Base-by-base conservation (phyloP, 2,329 filamentous ascomycete genomes). In the Diaporthe citriasiana region DNA sequence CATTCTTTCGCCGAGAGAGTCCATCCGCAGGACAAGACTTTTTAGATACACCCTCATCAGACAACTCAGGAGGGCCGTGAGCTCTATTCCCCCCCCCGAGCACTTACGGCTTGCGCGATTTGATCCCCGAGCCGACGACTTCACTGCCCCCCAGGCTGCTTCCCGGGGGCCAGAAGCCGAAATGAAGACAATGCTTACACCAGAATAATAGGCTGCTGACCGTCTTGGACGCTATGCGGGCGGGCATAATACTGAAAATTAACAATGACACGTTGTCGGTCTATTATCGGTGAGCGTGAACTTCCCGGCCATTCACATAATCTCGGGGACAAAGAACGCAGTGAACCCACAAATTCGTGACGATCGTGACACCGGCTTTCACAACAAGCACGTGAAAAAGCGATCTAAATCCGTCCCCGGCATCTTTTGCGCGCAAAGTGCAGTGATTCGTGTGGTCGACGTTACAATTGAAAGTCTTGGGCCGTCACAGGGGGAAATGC, bases 391-490 rank as follows among this genome's bases (percentile, higher is more conserved):
- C n/a, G n/a, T 47, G 47, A 35, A 50, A 38, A 25, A 35, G 17
- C 6, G 9, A 38, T 40, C 63, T 40, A 53, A 53, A 68, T 68
- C 17, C n/a, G 63, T 51, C 33, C 38, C 8, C 63, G 63, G n/a
- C 45, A 53, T n/a, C n/a, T 53, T 19, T 9, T 53, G 63, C 45
- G 63, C 45, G 63, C 47, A 27, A 25, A 51, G 47, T 38, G n/a
- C n/a, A 66, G 63, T 35, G 27, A 53, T 38, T 42, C 17, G 63
- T 68, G 63, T 30, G 63, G 47, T 40, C 22, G 25, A 68, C 33
- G 63, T 68, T 68, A 15, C 63, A 68, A 53, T 68, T 17, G 25
- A 50, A 66, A 66, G 63, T 66, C 63, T 66, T 68, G 63, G 63
- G 10, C 63, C 33, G 63, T 68, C 63, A 68, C 63, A 68, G 63